Conservation (phyloP, 176 grass and related monocot species). For the Juncus effusus region DNA sequence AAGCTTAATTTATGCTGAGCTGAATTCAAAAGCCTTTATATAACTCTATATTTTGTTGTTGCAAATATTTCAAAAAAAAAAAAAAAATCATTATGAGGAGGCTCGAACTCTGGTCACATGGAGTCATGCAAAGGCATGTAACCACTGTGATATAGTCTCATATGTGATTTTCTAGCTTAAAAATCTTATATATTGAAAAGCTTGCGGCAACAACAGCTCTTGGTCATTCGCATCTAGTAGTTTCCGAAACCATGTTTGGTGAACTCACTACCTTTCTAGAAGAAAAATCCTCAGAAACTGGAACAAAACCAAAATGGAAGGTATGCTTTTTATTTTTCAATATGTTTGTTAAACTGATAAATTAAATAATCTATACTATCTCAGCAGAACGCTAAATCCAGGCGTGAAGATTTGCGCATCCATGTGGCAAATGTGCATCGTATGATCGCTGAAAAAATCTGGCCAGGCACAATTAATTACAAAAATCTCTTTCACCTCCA, state of each 20-base stretch:
- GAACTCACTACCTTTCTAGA: constrained; percentile 85
- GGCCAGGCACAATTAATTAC: constrained; percentile 78
- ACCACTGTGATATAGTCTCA: too few species aligned
- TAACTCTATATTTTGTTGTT: too few species aligned
- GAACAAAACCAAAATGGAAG: constrained; percentile 98
- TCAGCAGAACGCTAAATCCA: constrained; percentile 74
- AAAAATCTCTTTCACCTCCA: constrained; percentile 74
- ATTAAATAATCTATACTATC: constrained; percentile 7
- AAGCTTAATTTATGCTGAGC: too few species aligned
- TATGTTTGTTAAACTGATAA: constrained; percentile 14
- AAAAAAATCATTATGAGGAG: too few species aligned
- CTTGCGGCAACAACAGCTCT: constrained; percentile 83
- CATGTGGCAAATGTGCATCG: constrained; percentile 84
- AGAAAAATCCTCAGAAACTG: constrained; percentile 84
- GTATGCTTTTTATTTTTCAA: constrained; percentile 30
- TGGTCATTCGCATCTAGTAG: constrained; percentile 86
- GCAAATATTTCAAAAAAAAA: too few species aligned
- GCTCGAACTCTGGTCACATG: too few species aligned
- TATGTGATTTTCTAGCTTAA: too few species aligned
- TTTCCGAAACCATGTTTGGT: constrained; percentile 87
- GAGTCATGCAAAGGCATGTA: too few species aligned
- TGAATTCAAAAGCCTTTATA: too few species aligned
- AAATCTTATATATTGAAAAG: constrained; percentile 57
- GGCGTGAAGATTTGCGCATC: constrained; percentile 88
- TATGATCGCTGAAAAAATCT: constrained; percentile 94